phyloP scores from a whole-genome alignment of 2,329 filamentous ascomycete species.

The Trichoderma afroharzianum region DNA sequence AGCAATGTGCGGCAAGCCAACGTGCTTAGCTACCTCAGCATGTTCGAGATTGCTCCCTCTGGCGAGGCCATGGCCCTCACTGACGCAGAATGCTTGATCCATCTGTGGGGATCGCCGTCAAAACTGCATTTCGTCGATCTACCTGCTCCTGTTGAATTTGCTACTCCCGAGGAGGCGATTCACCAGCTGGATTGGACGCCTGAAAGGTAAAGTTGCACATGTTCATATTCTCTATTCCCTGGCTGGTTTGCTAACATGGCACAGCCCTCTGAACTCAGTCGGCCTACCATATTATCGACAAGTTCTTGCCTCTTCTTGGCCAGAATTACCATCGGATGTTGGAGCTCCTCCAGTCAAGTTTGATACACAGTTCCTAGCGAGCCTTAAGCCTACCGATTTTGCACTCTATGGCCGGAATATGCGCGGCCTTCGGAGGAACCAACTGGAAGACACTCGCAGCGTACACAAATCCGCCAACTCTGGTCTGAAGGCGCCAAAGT shows the following conservation, averaged over 20 bases:
- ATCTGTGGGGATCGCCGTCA: slow-evolving; percentile 82
- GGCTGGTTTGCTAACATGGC: slow-evolving; percentile 14
- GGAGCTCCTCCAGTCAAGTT: slow-evolving; percentile 76
- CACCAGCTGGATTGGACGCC: slow-evolving; percentile 64
- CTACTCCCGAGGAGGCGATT: slow-evolving; percentile 58
- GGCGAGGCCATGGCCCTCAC: slow-evolving; percentile 81
- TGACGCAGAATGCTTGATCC: slow-evolving; percentile 73
- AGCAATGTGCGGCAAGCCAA: slow-evolving; percentile 83
- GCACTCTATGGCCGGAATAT: slow-evolving; percentile 77
- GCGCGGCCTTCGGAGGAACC: slow-evolving; percentile 70
- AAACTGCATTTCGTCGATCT: slow-evolving; percentile 87
- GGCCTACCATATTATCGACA: slow-evolving; percentile 95
- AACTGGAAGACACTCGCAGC: slow-evolving; percentile 72
- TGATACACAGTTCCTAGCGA: slow-evolving; percentile 65
- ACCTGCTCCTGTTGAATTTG: slow-evolving; percentile 72
- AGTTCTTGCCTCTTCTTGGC: slow-evolving; percentile 82
- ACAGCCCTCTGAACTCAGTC: slow-evolving; percentile 73
- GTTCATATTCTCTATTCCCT: too few relatives aligned
- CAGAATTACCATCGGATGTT: slow-evolving; percentile 78
- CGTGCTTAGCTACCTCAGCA: slow-evolving; percentile 67
- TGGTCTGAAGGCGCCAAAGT: slow-evolving; percentile 73
- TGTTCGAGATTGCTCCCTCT: slow-evolving; percentile 82
- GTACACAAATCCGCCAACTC: slow-evolving; percentile 58
- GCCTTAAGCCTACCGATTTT: slow-evolving; percentile 68
- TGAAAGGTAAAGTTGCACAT: slow-evolving; percentile 58